Conservation (phyloP, 2,329 filamentous ascomycete species). For the Paecilomyces niveus region DNA sequence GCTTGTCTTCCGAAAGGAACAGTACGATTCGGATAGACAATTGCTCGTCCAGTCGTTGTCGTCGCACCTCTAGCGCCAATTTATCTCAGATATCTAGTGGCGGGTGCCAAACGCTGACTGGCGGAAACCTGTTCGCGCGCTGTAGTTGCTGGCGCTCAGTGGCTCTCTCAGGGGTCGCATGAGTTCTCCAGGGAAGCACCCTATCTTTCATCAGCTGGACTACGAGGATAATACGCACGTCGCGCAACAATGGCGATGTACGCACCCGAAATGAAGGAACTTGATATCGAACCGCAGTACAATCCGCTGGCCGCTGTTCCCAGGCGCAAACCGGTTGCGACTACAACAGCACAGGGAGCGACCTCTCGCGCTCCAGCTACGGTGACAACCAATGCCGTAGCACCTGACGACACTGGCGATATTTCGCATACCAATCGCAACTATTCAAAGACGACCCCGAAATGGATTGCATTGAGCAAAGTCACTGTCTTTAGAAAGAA, state of each 20-base stretch:
- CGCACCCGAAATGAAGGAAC: background rate
- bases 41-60: too few relatives aligned
- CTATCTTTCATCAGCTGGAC: too few relatives aligned
- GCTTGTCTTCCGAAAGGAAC: too few relatives aligned
- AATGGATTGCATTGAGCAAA: background rate
- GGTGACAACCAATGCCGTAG: background rate
- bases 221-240: too few relatives aligned
- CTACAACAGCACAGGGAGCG: background rate
- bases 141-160: too few relatives aligned
- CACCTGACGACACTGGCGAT: background rate
- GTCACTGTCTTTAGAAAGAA: background rate
- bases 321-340: slow-evolving; percentile 7
- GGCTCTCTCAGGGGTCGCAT: too few relatives aligned
- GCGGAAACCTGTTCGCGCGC: too few relatives aligned
- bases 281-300: background rate
- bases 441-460: background rate
- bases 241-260: background rate
- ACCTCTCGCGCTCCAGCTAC: background rate
- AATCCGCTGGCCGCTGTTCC: background rate
- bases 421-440: background rate
- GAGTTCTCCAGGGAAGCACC: too few relatives aligned
- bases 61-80: too few relatives aligned
- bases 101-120: too few relatives aligned
- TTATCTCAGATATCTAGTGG: too few relatives aligned
- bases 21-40: too few relatives aligned